These are phyloP conservation scores for Moesziomyces sp. DNA, from an alignment of 1,284 basidiomycete genomes.

Conservation along the genomic window DNA sequence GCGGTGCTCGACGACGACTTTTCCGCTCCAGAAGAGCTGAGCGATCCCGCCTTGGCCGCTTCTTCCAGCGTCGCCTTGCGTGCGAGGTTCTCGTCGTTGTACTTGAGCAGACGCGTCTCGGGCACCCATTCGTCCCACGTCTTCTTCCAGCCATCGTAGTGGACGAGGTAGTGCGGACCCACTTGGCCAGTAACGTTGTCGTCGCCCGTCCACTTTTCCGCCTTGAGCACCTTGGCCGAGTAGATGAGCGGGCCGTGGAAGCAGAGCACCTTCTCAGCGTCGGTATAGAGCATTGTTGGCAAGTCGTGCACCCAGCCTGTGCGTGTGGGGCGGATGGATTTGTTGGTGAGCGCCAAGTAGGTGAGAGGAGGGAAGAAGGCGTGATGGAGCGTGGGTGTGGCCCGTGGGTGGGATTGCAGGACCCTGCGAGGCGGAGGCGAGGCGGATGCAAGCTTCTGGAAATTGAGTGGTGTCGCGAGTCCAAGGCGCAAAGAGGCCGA, in stretches of 20 bases:
- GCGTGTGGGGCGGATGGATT: neutral
- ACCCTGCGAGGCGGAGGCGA: neutral
- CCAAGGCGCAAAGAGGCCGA: too few relatives aligned
- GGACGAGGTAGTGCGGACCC: constrained; percentile 91
- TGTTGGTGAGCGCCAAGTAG: too few relatives aligned
- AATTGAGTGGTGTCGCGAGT: constrained; percentile 1
- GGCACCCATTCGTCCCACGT: constrained; percentile 99
- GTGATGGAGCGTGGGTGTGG: too few relatives aligned
- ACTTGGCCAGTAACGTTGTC: constrained; percentile 75
- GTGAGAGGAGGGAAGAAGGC: too few relatives aligned
- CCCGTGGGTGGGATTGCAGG: too few relatives aligned
- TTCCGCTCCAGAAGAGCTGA: constrained; percentile 29
- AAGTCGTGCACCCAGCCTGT: neutral
- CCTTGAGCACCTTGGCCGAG: constrained; percentile 90
- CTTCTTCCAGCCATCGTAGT: constrained; percentile 99
- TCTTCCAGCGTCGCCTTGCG: constrained; percentile 73
- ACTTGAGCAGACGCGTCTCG: constrained; percentile 82
- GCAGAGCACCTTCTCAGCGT: constrained; percentile 86
- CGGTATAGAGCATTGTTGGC: constrained; percentile 68
- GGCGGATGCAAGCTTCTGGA: neutral
- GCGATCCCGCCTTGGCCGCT: constrained; percentile 64
- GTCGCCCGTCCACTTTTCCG: constrained; percentile 79
- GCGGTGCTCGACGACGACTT: constrained; percentile 35
- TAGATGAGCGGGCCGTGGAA: constrained; percentile 95
- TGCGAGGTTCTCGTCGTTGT: constrained; percentile 84